Conservation (phyloP, 768 basidiomycete species). For the Dentipellis sp. region DNA sequence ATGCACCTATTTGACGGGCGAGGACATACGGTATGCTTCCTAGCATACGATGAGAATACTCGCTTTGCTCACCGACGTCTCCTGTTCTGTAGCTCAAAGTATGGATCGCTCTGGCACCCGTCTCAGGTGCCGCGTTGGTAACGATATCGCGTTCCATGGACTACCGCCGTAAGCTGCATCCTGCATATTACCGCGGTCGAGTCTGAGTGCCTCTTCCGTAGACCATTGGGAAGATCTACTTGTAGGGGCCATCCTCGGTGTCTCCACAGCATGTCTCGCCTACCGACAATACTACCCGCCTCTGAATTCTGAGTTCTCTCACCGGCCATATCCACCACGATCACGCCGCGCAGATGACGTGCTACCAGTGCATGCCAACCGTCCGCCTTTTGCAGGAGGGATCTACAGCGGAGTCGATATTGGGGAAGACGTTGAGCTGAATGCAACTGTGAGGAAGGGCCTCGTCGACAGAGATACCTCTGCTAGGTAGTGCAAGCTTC, state of each 20-base stretch:
- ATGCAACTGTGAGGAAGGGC: slow-evolving; percentile 24
- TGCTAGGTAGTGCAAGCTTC: too few relatives aligned
- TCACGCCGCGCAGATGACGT: slow-evolving; percentile 31
- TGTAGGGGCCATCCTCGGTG: slow-evolving; percentile 69
- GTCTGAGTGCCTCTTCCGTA: slow-evolving; percentile 21
- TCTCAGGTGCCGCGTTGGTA: slow-evolving; percentile 68
- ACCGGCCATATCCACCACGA: slow-evolving; percentile 65
- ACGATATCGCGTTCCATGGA: slow-evolving; percentile 90
- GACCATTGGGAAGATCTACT: slow-evolving; percentile 93
- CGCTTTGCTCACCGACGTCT: too few relatives aligned
- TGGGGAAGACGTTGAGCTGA: background rate
- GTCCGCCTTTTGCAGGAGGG: background rate
- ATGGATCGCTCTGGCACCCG: slow-evolving; percentile 75
- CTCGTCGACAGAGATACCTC: too few relatives aligned
- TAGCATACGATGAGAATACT: background rate
- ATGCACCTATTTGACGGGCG: slow-evolving; percentile 80
- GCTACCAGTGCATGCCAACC: background rate
- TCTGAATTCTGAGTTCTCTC: slow-evolving; percentile 49
- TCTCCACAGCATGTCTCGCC: slow-evolving; percentile 60
- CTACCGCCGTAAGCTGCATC: slow-evolving; percentile 56
- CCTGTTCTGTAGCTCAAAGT: slow-evolving; percentile 38
- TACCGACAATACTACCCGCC: slow-evolving; percentile 82
- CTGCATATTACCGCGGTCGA: slow-evolving; percentile 4
- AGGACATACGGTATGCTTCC: slow-evolving; percentile 52
- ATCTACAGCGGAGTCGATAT: background rate